Conservation (phyloP, 1,284 basidiomycete genomes). For the Trametes hirsuta region DNA sequence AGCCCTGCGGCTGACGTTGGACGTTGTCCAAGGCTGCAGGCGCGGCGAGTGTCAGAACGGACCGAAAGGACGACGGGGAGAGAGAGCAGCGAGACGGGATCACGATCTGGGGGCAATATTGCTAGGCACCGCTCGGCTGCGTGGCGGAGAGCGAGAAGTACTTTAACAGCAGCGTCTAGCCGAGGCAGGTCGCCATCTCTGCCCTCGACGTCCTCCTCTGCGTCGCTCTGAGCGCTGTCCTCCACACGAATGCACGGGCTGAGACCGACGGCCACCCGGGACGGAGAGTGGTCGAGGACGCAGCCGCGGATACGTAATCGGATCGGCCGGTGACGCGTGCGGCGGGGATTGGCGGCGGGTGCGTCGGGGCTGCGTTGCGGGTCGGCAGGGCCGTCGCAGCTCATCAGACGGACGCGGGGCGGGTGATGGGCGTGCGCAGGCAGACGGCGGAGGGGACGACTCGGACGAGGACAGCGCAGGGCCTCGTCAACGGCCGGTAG, state of each 20-base stretch:
- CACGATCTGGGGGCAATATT: slow-evolving; percentile 4
- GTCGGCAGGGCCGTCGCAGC: background rate
- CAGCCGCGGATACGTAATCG: slow-evolving; percentile 10
- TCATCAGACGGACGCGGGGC: background rate
- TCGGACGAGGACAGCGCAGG: background rate
- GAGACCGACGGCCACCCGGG: slow-evolving; percentile 6
- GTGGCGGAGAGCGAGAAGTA: background rate
- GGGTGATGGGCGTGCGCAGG: background rate
- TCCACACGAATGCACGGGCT: background rate
- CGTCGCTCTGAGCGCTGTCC: background rate
- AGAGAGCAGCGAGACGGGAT: background rate
- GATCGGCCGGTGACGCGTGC: slow-evolving; percentile 11
- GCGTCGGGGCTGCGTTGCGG: slow-evolving; percentile 1
- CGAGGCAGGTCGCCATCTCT: background rate
- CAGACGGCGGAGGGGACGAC: background rate
- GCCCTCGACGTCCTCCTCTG: background rate
- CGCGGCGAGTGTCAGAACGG: background rate
- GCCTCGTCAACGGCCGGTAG: slow-evolving; percentile 10
- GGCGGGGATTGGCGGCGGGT: background rate
- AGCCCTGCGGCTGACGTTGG: background rate
- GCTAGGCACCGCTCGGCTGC: slow-evolving; percentile 12
- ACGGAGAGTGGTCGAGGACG: background rate
- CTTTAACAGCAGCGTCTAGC: background rate
- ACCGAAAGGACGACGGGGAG: background rate
- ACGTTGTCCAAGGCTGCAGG: background rate